phyloP scores from a whole-genome alignment of 257 asterid genomes.

The Fraxinus cuspidata region DNA sequence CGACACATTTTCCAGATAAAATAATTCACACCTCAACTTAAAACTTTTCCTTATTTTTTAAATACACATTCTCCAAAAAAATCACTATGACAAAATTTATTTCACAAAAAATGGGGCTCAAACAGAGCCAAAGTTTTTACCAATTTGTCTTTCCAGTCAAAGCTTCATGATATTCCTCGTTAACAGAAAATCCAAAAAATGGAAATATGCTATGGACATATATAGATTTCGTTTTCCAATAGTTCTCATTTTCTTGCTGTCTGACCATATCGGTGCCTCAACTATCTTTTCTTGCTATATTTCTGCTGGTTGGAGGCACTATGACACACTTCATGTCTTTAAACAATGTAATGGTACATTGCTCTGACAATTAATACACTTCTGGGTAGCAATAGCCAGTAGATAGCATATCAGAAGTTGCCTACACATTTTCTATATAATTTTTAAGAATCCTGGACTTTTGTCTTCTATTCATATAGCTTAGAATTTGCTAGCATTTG shows the following conservation, averaged over 20 bases:
- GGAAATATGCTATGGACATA: not conserved
- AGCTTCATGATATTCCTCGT: not conserved
- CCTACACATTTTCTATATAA: not conserved
- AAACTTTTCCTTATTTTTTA: too few species aligned
- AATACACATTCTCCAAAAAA: too few species aligned
- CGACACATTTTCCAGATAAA: too few species aligned
- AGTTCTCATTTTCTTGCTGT: not conserved
- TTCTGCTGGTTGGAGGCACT: not conserved
- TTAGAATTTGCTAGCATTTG: not conserved
- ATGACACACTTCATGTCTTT: not conserved
- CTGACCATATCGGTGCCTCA: not conserved
- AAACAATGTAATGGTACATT: not conserved
- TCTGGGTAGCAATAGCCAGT: not conserved
- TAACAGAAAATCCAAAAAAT: not conserved
- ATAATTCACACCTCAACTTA: too few species aligned
- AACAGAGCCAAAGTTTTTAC: not conserved
- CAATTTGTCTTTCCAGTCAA: not conserved
- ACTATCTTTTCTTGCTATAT: not conserved
- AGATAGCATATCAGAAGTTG: not conserved
- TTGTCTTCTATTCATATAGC: not conserved
- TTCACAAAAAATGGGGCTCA: too few species aligned
- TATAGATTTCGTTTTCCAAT: not conserved
- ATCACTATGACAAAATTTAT: too few species aligned
- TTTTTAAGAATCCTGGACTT: not conserved
- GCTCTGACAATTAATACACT: not conserved